Evolutionary conservation across 179 eudicot genomes (phyloP), one percentile per base, ranked within the genome.

Genomic region (Beta lomatogona): DNA sequence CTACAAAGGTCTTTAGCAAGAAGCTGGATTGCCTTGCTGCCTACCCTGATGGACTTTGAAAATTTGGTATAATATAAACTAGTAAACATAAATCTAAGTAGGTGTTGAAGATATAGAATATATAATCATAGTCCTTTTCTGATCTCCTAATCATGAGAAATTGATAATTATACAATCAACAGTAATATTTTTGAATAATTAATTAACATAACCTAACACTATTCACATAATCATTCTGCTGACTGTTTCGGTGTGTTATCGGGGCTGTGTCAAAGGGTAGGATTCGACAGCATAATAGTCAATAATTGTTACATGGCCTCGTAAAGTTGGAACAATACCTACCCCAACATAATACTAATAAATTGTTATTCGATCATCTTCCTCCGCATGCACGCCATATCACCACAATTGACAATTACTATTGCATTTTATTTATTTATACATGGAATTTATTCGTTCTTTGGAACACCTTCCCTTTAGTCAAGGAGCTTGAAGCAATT

Each of bases 291-390:
- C 80, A 76, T 57, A 28, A 44, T 66, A 79, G 85, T 83, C 82
- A 83, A 83, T 73, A 65, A 79, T 79, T 73, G 73, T 76, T 83
- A 58, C 4, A 79, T 83, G 85, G 85, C 82, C 85, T 83, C 85
- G 67, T 73, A 83, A 83, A 83, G 85, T 79, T 79, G 85, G 79
- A 83, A 73, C 85, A 83, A 74, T 58, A 79, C 85, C 85, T 83
- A 83, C 77, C 82, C 74, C 68, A 15, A 15, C 53, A 48, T 79
- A 22, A 68, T 65, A 9, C 31, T 52, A 54, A 45, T 64, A 61
- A 77, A 69, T 58, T 22, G 71, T 71, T 67, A 45, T 52, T 55
- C 54, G 6, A 75, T 16, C 76, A 68, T 75, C 57, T 53, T 57
- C 80, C 31, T 58, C 75, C 76, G 70, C 84, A 81, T 81, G 84